Percentiles rank a stretch among this genome's conserved stretches.
Evolutionary conservation across 495 filamentous ascomycete genomes (phyloP).

Genomic region (Lepraria neglecta): DNA sequence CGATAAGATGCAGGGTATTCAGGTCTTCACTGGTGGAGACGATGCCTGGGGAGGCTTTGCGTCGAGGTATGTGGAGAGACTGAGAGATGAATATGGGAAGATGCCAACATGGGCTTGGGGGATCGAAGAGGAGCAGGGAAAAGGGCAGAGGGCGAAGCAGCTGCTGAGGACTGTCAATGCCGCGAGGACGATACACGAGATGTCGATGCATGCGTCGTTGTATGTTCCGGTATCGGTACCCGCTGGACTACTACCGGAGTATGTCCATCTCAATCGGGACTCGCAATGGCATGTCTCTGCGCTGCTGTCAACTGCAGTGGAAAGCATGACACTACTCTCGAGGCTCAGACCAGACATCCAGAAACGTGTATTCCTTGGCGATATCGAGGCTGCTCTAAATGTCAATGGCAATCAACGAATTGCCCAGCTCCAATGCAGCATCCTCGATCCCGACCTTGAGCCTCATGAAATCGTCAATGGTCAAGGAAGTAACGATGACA

Average conservation of each 20-base stretch:
- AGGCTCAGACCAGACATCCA: conserved; percentile 53
- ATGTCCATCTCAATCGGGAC: conserved; percentile 54
- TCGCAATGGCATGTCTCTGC: conserved; percentile 80
- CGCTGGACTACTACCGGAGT: conserved; percentile 49
- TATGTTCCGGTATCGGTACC: conserved; percentile 71
- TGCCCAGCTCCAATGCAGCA: conserved; percentile 59
- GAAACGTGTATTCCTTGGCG: conserved; percentile 46
- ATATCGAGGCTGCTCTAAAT: conserved; percentile 66
- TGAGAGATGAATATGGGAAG: conserved; percentile 90
- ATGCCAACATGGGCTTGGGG: conserved; percentile 80
- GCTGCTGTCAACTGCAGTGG: conserved; percentile 68
- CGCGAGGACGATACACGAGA: conserved; percentile 59
- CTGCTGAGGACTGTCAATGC: conserved; percentile 58
- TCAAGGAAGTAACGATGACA: conserved; percentile 23
- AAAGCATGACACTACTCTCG: conserved; percentile 72
- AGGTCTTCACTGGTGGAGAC: conserved; percentile 70
- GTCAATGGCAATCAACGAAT: conserved; percentile 74
- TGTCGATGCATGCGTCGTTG: conserved; percentile 64
- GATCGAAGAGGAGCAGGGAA: conserved; percentile 52
- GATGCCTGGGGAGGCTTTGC: conserved; percentile 94
- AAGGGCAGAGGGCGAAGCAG: conserved; percentile 49
- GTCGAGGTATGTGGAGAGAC: conserved; percentile 65
- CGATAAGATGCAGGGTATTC: conserved; percentile 82
- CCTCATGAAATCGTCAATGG: conserved; percentile 15
- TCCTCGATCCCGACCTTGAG: conserved; percentile 34